Percentiles rank a stretch among this genome's conserved stretches.
These are phyloP conservation scores for Leccinum huronense DNA, from an alignment of 1,284 basidiomycete species.

Conservation along the genomic window DNA sequence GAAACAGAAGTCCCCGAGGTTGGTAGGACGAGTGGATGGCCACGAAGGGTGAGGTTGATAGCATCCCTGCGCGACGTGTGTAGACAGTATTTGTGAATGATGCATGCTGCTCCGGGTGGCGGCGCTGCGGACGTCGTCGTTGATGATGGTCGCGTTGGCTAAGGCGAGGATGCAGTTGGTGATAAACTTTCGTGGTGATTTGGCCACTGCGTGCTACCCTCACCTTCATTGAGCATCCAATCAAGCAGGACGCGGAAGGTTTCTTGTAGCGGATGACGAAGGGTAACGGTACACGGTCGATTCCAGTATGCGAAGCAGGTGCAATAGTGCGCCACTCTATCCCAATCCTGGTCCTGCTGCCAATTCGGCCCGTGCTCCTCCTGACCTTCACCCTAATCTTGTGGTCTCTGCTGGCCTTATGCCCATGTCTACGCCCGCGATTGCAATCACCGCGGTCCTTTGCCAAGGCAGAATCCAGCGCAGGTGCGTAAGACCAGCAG, in stretches of 20 bases:
- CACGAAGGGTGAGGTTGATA: too few species aligned
- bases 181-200: too few species aligned
- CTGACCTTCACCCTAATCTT: slow-evolving; percentile 1
- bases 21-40: too few species aligned
- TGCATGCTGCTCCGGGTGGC: too few species aligned
- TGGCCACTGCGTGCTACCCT: neutral
- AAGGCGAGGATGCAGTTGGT: too few species aligned
- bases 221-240: slow-evolving; percentile 22
- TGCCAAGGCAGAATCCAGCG: neutral
- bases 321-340: slow-evolving; percentile 1
- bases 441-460: neutral
- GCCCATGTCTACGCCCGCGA: slow-evolving; percentile 2
- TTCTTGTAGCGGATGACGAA: slow-evolving; percentile 27
- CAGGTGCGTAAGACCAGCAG: slow-evolving; percentile 15
- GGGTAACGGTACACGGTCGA: slow-evolving; percentile 21
- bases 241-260: slow-evolving; percentile 22
- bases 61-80: too few species aligned
- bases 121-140: too few species aligned
- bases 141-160: too few species aligned
- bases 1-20: too few species aligned
- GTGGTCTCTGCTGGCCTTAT: slow-evolving; percentile 3
- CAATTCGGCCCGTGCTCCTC: neutral
- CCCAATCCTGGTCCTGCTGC: slow-evolving; percentile 5
- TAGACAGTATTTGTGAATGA: too few species aligned
- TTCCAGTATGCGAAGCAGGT: slow-evolving; percentile 21